Evolutionary conservation across 768 basidiomycete genomes (phyloP), one percentile per base, ranked within the genome.

Genomic region (Kwoniella dejecticola): DNA sequence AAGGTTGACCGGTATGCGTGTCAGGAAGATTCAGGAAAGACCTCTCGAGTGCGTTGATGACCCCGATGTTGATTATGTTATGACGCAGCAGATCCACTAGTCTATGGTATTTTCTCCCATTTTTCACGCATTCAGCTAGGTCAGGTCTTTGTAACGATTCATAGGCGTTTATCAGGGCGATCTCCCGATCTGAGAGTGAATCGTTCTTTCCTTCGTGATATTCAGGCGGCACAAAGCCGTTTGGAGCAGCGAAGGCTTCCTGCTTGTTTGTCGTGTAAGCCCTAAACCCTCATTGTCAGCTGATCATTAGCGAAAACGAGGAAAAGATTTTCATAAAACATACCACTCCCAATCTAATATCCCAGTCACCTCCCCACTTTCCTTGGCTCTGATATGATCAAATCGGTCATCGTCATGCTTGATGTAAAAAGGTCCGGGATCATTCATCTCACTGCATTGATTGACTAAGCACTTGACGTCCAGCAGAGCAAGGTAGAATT

Each of bases 181-280:
- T 0, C 5, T 56, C 54, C 11, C n/a, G 13, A 17, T 11, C 12
- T 26, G n/a, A 8, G 11, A 46, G 44, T 10, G 2, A 6, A 15
- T 57, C 44, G 4, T 54, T 54, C 12, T 54, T 54, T 7, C 53
- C 38, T 27, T 27, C n/a, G 1, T 15, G 24, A 19, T n/a, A 54
- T 27, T 54, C 24, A 2, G 7, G 27, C 0, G 41, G 44, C 2
- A 24, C 42, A 21, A 42, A 47, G 5, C 44, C 44, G 3, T 5
- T 57, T 1, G 62, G 62, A 3, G 48, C 29, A 13, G 27, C 26
- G 23, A 63, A 63, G 15, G 56, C 56, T 53, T 63, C 62, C 10
- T 21, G 40, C 44, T 63, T 63, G n/a, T 31, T 23, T 3, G 50
- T 53, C 6, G 42, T 41, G 15, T 52, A 52, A 6, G 62, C 55